Evolutionary conservation across 306 rosid species (phyloP).

Genomic region (Cyamopsis tetragonoloba): DNA sequence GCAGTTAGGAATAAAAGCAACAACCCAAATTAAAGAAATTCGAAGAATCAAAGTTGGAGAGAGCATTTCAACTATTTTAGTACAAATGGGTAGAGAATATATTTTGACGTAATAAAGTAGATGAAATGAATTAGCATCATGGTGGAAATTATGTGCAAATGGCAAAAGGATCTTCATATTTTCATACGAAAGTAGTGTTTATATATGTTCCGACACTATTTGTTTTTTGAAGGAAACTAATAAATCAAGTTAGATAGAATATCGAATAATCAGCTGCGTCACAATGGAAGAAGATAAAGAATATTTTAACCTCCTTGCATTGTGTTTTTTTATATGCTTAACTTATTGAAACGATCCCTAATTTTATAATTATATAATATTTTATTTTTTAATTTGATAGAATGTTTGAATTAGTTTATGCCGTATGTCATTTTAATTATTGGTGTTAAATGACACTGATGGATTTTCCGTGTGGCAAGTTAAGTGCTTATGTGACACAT

Average conservation of each 20-base stretch:
- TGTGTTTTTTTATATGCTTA: no score
- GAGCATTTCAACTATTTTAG: constrained; percentile 28
- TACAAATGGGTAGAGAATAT: constrained; percentile 34
- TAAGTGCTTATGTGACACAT: no score
- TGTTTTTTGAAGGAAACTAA: constrained; percentile 6
- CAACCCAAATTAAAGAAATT: constrained; percentile 11
- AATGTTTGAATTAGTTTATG: no score
- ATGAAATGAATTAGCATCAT: constrained; percentile 33
- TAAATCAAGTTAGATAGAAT: constrained; percentile 20
- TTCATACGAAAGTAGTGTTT: constrained; percentile 25
- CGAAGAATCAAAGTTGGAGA: constrained; percentile 36
- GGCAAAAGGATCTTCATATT: constrained; percentile 7
- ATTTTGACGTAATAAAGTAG: constrained; percentile 25
- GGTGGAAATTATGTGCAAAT: constrained; percentile 13
- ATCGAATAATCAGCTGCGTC: constrained; percentile 32
- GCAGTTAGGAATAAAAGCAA: constrained; percentile 1
- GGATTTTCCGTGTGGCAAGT: no score
- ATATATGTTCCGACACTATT: not conserved
- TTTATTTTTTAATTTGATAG: no score
- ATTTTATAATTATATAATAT: no score
- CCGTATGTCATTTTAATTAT: no score
- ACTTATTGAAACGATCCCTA: no score
- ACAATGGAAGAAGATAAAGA: constrained; percentile 2
- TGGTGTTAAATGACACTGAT: no score
- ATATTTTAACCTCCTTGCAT: not conserved